Evolutionary conservation across 164 flowering plant species (phyloP).

Genomic region (Liriodendron chinense): DNA sequence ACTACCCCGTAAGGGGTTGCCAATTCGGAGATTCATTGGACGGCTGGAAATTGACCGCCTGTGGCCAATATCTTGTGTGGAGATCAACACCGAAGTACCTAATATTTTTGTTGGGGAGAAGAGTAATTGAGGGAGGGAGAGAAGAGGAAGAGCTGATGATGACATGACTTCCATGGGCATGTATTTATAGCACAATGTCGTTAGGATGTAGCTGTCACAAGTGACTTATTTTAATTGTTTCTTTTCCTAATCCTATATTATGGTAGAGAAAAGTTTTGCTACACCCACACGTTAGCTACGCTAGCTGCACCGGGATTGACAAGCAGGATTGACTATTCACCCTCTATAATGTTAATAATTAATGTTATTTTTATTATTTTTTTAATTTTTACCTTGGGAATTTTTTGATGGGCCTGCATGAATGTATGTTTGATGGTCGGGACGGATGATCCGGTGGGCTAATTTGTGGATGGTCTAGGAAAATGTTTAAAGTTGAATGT

Average conservation of each 20-base stretch:
- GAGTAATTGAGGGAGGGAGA: neutral
- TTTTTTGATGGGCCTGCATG: too few relatives aligned
- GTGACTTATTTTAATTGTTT: neutral
- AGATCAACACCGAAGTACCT: neutral
- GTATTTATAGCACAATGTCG: neutral
- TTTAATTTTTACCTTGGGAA: too few relatives aligned
- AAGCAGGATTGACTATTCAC: neutral
- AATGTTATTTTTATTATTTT: too few relatives aligned
- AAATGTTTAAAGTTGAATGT: too few relatives aligned
- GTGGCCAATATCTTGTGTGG: neutral
- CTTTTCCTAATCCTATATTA: neutral
- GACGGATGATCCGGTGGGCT: too few relatives aligned
- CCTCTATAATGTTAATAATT: too few relatives aligned
- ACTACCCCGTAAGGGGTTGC: slow-evolving; percentile 6
- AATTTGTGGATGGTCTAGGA: too few relatives aligned
- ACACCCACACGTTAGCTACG: too few relatives aligned
- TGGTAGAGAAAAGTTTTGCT: too few relatives aligned
- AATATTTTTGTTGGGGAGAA: neutral
- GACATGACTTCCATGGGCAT: neutral
- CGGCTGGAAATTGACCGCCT: too few relatives aligned
- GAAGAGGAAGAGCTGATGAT: neutral
- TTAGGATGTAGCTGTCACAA: neutral
- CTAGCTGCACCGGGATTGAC: too few relatives aligned
- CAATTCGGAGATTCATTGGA: neutral
- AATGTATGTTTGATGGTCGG: too few relatives aligned